phyloP scores from a whole-genome alignment of 345 rosid genomes.

The Syzygium grande region DNA sequence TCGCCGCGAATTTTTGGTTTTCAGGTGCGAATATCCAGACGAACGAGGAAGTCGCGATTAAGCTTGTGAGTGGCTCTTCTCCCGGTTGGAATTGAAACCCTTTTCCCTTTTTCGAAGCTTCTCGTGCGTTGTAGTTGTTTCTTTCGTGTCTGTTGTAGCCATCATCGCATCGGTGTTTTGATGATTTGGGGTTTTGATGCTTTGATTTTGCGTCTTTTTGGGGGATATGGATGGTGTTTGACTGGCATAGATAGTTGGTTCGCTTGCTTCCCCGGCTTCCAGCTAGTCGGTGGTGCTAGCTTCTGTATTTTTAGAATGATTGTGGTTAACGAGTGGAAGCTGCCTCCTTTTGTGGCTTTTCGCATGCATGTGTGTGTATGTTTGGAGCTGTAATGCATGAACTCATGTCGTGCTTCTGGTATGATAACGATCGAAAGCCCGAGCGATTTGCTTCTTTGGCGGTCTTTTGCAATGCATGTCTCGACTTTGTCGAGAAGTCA shows the following conservation, averaged over 20 bases:
- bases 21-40: constrained; percentile 81
- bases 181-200: neutral
- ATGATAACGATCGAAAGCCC: neutral
- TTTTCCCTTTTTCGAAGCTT: neutral
- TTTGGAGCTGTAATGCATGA: neutral
- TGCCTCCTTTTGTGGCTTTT: neutral
- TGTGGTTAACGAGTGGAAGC: neutral
- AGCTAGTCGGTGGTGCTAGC: neutral
- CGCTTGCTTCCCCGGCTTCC: neutral
- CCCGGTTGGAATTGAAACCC: neutral
- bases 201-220: neutral
- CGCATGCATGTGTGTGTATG: neutral
- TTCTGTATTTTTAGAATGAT: neutral
- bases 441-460: neutral
- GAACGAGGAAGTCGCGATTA: constrained; percentile 93
- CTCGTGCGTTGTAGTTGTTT: neutral
- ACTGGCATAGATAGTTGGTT: neutral
- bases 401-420: neutral
- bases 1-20: neutral
- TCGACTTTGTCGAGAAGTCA: neutral
- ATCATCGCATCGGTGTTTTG: neutral
- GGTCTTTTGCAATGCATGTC: neutral
- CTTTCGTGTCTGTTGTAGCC: neutral
- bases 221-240: neutral
- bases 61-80: constrained; percentile 58